These are phyloP conservation scores for cucumber (Cucumis sativus) DNA, from an alignment of 306 rosid species.

Conservation along the genomic window Cucumber_9930_V3 NC_026661.2:14618001-14618500, in stretches of 20 bases:
- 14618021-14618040: neutral
- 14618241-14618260: slow-evolving; percentile 36
- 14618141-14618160: slow-evolving; percentile 57
- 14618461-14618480: slow-evolving; percentile 52
- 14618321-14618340: slow-evolving; percentile 11
- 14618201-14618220: slow-evolving; percentile 25
- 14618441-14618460: slow-evolving; percentile 24
- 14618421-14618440: slow-evolving; percentile 20
- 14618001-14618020: neutral
- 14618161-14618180: slow-evolving; percentile 28
- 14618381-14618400: slow-evolving; percentile 39
- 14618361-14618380: slow-evolving; percentile 32
- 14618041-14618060: neutral
- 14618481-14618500: slow-evolving; percentile 73
- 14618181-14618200: slow-evolving; percentile 14
- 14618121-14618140: slow-evolving; percentile 50
- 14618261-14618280: slow-evolving; percentile 59
- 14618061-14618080: neutral
- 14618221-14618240: slow-evolving; percentile 18
- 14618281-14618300: slow-evolving; percentile 56
- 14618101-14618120: neutral
- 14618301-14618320: slow-evolving; percentile 13
- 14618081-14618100: neutral
- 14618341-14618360: slow-evolving; percentile 12
- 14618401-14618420: slow-evolving; percentile 24